Base-by-base conservation (phyloP, 805 yeast genomes). In the Zygotorulaspora chibaensis region DNA sequence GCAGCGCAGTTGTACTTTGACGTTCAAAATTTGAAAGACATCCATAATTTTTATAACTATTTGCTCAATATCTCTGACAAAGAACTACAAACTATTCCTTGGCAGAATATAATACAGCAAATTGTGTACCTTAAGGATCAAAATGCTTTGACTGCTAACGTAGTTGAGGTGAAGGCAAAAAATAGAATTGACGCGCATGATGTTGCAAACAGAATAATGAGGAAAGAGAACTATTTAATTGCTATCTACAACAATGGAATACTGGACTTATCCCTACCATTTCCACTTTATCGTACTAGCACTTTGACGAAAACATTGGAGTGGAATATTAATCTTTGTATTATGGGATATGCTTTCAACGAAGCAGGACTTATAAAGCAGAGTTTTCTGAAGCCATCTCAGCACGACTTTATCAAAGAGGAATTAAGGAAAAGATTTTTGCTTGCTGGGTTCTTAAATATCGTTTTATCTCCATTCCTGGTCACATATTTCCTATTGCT, bases 121-220 rank as follows among this genome's bases (percentile, higher is more conserved):
- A 69, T 93, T 11, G 80, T 87, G 78, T 68, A 75, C 5, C 67
- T 93, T 41, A 79, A 86, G 54, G 89, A 88, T 57, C 88, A 84
- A 54, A 90, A 89, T 65, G 88, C 93, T 6, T 68, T 67, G 28
- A 70, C 69, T 12, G 70, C 71, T 8, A 73, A 71, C 48, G 73
- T 64, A 13, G 64, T 70, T 1, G 90, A 84, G 59, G 71, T 81
- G 47, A 82, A 78, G 49, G 80, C 89, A 1, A 85, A 84, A 57
- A 78, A 80, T 42, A 73, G 90, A 52, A 73, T 93, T 43, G 91
- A 87, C 58, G 96, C 98, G 3, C 96, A 90, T 63, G 93, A 84
- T 57, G 87, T 93, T 42, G 98, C 97, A 11, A 95, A 93, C 61
- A 73, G 99, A 47, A 85, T 93, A 46, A 90, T 93, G 99, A 73